Conservation (phyloP, 1,139 yeast species). For the Yamadazyma mexicana region DNA sequence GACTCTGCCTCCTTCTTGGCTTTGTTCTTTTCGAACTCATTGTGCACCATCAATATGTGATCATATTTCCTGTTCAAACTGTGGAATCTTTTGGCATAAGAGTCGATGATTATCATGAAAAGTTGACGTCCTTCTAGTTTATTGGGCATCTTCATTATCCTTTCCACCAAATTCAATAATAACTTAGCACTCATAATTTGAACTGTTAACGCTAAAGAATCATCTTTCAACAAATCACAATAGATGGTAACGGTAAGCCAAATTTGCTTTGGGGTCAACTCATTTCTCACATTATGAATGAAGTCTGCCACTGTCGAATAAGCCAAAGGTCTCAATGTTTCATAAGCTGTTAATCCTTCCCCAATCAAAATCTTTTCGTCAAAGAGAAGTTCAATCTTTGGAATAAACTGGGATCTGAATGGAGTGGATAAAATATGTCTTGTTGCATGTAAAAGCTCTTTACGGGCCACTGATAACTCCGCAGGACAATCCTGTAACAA, state of each 20-base stretch:
- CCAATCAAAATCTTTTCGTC: slow-evolving; percentile 90
- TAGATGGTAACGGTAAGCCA: slow-evolving; percentile 87
- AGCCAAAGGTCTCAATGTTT: slow-evolving; percentile 85
- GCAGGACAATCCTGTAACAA: slow-evolving; percentile 94
- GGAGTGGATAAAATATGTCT: slow-evolving; percentile 92
- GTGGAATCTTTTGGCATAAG: slow-evolving; percentile 82
- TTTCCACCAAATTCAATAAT: slow-evolving; percentile 80
- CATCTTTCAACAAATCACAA: slow-evolving; percentile 79
- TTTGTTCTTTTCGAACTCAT: slow-evolving; percentile 48
- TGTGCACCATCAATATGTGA: slow-evolving; percentile 65
- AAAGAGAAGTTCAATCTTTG: slow-evolving; percentile 80
- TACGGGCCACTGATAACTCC: slow-evolving; percentile 89
- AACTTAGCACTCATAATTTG: slow-evolving; percentile 97
- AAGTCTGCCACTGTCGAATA: slow-evolving; percentile 96
- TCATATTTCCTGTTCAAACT: slow-evolving; percentile 72
- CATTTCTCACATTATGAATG: slow-evolving; percentile 87
- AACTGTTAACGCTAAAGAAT: slow-evolving; percentile 80
- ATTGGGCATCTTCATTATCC: slow-evolving; percentile 80
- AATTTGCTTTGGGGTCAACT: slow-evolving; percentile 78
- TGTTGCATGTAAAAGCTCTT: slow-evolving; percentile 91
- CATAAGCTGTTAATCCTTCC: slow-evolving; percentile 87
- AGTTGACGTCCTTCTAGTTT: slow-evolving; percentile 85
- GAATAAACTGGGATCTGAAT: slow-evolving; percentile 76
- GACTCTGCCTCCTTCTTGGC: slow-evolving; percentile 43
- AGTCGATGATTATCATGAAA: slow-evolving; percentile 77